Base-by-base conservation (phyloP, 2,329 filamentous ascomycete genomes). In the Microcyclosporella mali region DNA sequence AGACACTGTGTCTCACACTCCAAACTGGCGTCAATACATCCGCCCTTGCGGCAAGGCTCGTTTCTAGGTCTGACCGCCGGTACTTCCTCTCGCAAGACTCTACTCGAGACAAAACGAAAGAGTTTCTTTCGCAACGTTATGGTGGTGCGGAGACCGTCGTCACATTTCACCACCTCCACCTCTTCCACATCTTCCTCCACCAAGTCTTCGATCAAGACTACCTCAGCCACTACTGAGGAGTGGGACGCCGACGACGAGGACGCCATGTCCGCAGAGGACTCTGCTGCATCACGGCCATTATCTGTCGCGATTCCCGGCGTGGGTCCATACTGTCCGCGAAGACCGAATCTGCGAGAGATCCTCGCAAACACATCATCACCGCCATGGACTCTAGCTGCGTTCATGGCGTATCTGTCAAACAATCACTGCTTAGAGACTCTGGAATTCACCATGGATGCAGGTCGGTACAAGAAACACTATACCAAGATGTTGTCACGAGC, bases 401-500 rank as follows among this genome's bases (percentile, higher is more conserved):
- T 97, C 66, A 97, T 92, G 80, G 89, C 89, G 43, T 97, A 94
- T 60, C 76, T 97, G 3, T 95, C 90, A 1, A 89, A 94, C 61
- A 97, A 97, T 59, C 90, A 97, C 67, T 98, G 92, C 62, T 72
- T 97, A 52, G 92, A 98, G 66, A 95, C 89, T 1, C 73, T 98
- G 30, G 92, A 97, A 62, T 98, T 98, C 65, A 95, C 89, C 31
- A 84, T 95, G 74, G 92, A 95, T 63, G 85, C 90, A 16, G 85
- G 88, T 45, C 79, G 88, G 47, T 98, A 97, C 63, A 77, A 80
- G 40, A 78, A 82, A 56, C 75, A 79, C 56, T 84, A 81, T 62
- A 68, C 74, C 40, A 72, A 77, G 44, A 71, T 79, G 58, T 69
- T 78, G 45, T 78, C 78, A 42, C 63, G 70, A 63, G 57, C 64